Percentiles rank a stretch among this genome's conserved stretches.
Conservation (phyloP, 345 rosid species). For the Theobroma cacao region DNA sequence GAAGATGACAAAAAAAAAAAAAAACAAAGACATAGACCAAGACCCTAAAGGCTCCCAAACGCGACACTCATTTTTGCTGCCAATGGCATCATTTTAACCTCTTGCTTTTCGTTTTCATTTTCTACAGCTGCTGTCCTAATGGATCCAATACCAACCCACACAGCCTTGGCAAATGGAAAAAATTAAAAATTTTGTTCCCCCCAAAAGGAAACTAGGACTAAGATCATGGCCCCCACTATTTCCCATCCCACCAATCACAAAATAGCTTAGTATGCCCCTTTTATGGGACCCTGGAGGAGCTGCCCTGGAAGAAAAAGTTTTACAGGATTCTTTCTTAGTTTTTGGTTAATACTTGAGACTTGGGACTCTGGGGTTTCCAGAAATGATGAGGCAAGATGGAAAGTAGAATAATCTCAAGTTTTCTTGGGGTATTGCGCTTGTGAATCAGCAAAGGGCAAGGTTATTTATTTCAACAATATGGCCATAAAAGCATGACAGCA, state of each 20-base stretch:
- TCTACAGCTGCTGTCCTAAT: background rate
- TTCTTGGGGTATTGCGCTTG: background rate
- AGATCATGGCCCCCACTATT: background rate
- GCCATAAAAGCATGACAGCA: background rate
- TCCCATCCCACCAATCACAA: background rate
- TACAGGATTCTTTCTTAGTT: no score
- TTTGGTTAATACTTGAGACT: background rate
- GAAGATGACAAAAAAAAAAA: constrained; percentile 10
- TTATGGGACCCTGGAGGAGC: no score
- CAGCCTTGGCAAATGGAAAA: background rate
- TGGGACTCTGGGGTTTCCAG: background rate
- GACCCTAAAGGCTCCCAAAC: background rate
- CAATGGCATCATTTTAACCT: background rate
- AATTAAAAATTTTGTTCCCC: background rate
- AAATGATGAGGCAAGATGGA: background rate
- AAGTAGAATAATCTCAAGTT: background rate
- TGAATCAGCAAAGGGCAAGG: background rate
- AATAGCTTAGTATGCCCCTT: background rate
- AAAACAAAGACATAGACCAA: constrained; percentile 1
- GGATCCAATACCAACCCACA: background rate
- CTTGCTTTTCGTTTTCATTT: background rate
- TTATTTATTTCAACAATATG: background rate
- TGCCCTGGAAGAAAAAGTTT: no score
- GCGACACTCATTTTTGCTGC: background rate
- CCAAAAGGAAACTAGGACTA: background rate